These are phyloP conservation scores for Ziziphus jujuba DNA, from an alignment of 306 rosid genomes.

Conservation along the genomic window DNA sequence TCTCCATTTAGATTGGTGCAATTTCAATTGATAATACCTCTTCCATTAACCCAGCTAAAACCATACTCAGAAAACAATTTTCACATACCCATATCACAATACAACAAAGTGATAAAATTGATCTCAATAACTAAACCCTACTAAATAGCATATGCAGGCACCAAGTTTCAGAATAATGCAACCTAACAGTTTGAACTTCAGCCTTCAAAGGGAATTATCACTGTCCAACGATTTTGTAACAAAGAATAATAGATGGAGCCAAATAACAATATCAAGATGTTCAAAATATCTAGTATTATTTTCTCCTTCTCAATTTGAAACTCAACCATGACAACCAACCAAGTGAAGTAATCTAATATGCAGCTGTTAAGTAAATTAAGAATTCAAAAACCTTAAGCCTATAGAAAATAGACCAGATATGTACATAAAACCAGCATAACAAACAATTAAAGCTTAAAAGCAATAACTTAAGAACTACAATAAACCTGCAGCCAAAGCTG, in stretches of 20 bases:
- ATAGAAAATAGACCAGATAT: neutral
- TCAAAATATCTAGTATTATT: neutral
- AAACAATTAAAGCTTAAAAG: neutral
- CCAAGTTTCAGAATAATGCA: neutral
- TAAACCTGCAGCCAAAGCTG: constrained; percentile 89
- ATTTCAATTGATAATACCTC: neutral
- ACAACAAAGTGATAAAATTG: neutral
- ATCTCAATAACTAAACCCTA: neutral
- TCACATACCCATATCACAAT: neutral
- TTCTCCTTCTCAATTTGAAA: neutral
- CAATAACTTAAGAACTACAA: constrained; percentile 10
- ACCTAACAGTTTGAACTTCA: neutral
- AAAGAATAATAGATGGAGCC: neutral
- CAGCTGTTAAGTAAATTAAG: no score
- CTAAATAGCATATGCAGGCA: neutral
- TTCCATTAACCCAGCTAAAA: neutral
- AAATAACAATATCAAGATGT: neutral
- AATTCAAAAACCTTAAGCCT: neutral
- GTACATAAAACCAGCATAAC: neutral
- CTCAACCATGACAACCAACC: no score
- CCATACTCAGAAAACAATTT: neutral
- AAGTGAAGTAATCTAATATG: no score
- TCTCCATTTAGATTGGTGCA: neutral
- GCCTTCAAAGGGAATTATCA: neutral
- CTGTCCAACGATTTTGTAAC: neutral